These are phyloP conservation scores for Mariannaea elegans DNA, from an alignment of 2,329 filamentous ascomycete species.

Conservation along the genomic window DNA sequence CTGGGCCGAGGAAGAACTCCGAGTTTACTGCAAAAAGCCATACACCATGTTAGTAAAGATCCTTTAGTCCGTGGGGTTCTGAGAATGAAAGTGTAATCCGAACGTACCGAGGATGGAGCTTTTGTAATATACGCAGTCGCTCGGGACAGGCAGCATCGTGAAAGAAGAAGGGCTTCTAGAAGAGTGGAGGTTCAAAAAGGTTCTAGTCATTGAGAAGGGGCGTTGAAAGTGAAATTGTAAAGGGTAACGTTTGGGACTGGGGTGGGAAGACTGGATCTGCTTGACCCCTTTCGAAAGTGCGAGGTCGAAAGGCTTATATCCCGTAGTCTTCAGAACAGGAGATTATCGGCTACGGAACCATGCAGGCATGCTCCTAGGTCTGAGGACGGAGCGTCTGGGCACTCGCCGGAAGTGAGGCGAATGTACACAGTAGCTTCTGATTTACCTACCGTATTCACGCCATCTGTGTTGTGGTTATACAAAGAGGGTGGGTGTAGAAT, in stretches of 20 bases:
- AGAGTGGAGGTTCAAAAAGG: slow-evolving; percentile 8
- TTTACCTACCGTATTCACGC: too few species aligned
- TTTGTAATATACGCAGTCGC: slow-evolving; percentile 10
- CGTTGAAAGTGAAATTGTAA: not conserved
- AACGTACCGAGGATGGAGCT: slow-evolving; percentile 9
- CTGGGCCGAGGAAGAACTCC: slow-evolving; percentile 34
- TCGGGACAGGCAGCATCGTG: slow-evolving; percentile 10
- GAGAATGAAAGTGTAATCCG: too few species aligned
- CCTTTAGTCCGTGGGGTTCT: too few species aligned
- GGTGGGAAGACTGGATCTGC: not conserved
- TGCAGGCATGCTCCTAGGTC: too few species aligned
- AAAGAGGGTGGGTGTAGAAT: too few species aligned
- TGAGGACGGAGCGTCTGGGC: too few species aligned
- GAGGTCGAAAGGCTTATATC: not conserved
- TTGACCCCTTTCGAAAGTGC: not conserved
- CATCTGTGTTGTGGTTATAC: too few species aligned
- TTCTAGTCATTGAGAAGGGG: slow-evolving; percentile 19
- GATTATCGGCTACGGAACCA: too few species aligned
- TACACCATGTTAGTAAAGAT: too few species aligned
- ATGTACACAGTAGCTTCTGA: too few species aligned
- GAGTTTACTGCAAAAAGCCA: slow-evolving; percentile 43
- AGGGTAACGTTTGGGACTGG: not conserved
- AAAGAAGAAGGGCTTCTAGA: slow-evolving; percentile 12
- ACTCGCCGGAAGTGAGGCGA: too few species aligned
- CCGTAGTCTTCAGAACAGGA: not conserved